Percentiles rank a stretch among this genome's conserved stretches.
These are phyloP conservation scores for Xylaria intraflava DNA, from an alignment of 495 filamentous ascomycete species.

Conservation along the genomic window DNA sequence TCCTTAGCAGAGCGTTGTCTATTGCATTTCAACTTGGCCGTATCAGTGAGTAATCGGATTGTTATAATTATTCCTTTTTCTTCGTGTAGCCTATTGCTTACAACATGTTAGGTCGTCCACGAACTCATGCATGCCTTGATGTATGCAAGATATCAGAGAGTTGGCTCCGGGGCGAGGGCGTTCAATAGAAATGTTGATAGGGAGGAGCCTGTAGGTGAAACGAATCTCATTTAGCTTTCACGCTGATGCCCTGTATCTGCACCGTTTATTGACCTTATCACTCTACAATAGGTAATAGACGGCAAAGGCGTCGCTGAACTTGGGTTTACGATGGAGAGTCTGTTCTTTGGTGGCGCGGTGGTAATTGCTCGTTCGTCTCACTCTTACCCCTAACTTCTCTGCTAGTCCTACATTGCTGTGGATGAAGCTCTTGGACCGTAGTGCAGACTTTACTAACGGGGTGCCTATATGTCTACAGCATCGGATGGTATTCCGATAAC, in stretches of 20 bases:
- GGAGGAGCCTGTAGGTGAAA: no score
- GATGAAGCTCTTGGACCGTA: no score
- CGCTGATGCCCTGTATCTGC: no score
- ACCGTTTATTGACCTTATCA: no score
- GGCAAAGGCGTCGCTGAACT: background rate
- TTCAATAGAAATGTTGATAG: no score
- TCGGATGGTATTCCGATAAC: no score
- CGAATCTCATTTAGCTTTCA: no score
- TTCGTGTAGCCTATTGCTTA: background rate
- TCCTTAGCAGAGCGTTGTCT: background rate
- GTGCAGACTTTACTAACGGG: no score
- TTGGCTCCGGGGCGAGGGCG: background rate
- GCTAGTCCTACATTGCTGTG: no score
- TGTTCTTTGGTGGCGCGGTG: background rate
- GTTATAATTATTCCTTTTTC: background rate
- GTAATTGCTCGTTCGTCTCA: no score
- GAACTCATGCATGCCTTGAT: background rate
- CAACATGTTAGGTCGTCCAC: background rate
- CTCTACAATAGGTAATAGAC: background rate
- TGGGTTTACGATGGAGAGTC: background rate
- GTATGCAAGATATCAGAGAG: background rate
- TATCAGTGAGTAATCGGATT: background rate
- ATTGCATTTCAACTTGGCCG: background rate
- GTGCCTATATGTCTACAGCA: no score
- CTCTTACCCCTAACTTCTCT: no score